Evolutionary conservation across 129 eudicot genomes (phyloP).

Genomic region (Pulicaria dysenterica): DNA sequence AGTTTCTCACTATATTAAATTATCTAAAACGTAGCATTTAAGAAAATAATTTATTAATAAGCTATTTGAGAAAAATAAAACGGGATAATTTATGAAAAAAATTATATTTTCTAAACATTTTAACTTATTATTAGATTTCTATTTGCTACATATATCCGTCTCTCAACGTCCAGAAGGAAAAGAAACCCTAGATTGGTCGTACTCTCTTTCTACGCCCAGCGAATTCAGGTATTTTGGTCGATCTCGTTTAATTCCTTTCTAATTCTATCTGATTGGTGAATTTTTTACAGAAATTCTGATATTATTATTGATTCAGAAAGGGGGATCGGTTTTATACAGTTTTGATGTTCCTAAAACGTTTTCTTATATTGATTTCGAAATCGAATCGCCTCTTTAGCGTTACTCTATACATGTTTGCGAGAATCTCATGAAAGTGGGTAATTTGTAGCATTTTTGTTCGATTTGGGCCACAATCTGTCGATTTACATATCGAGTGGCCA

Average conservation of each 20-base stretch:
- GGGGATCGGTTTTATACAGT: too few relatives aligned
- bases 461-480: neutral
- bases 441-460: slow-evolving; percentile 6
- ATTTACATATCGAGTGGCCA: neutral
- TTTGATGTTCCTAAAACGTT: too few relatives aligned
- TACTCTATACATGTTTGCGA: neutral
- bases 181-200: slow-evolving; percentile 21
- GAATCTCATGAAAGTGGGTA: neutral
- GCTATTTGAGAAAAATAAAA: too few relatives aligned
- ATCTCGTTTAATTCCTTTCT: slow-evolving; percentile 14
- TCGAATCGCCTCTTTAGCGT: neutral
- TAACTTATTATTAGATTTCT: too few relatives aligned
- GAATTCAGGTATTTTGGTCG: slow-evolving; percentile 22
- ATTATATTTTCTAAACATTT: too few relatives aligned
- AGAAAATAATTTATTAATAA: too few relatives aligned
- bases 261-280: neutral
- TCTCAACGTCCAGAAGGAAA: slow-evolving; percentile 16
- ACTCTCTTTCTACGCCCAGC: neutral
- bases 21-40: too few relatives aligned
- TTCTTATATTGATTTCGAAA: too few relatives aligned
- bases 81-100: too few relatives aligned
- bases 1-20: too few relatives aligned
- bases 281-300: neutral
- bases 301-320: neutral
- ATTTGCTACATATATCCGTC: too few relatives aligned